Percentiles rank a stretch among this genome's conserved stretches.
Evolutionary conservation across 2,329 filamentous ascomycete species (phyloP).

Genomic region (Plectosphaerella plurivora): DNA sequence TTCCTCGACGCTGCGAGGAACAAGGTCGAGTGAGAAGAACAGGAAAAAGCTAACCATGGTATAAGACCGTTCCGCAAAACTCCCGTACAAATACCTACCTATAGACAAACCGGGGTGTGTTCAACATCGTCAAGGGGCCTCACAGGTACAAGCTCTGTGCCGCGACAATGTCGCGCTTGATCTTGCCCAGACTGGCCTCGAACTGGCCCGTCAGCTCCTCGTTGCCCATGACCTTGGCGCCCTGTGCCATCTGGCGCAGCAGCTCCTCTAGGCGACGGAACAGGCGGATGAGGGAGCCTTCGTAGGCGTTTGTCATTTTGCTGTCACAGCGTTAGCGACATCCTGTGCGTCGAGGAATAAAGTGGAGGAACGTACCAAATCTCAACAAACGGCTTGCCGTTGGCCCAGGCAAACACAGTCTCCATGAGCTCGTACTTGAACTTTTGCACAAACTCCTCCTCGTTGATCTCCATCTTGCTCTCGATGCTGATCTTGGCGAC

Average conservation of each 20-base stretch:
- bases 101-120: not conserved
- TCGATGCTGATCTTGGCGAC: slow-evolving; percentile 94
- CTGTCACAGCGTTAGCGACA: slow-evolving; percentile 37
- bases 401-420: slow-evolving; percentile 87
- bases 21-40: not conserved
- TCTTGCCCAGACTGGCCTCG: slow-evolving; percentile 77
- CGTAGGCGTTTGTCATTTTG: slow-evolving; percentile 99
- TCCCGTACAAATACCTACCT: not conserved
- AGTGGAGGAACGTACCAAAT: slow-evolving; percentile 83
- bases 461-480: slow-evolving; percentile 89
- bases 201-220: slow-evolving; percentile 92
- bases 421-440: slow-evolving; percentile 98
- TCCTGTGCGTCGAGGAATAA: not conserved
- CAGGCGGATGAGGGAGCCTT: slow-evolving; percentile 91
- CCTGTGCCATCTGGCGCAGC: slow-evolving; percentile 90
- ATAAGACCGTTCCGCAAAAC: not conserved
- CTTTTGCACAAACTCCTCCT: slow-evolving; percentile 85
- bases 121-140: not conserved
- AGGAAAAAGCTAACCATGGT: slow-evolving; percentile 3
- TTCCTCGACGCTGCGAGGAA: not conserved
- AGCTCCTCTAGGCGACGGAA: slow-evolving; percentile 95
- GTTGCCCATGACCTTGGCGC: slow-evolving; percentile 96
- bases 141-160: slow-evolving; percentile 90
- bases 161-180: slow-evolving; percentile 89
- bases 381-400: slow-evolving; percentile 83